These are phyloP conservation scores for Hyphodiscus hymeniophilus DNA, from an alignment of 495 filamentous ascomycete species.

Conservation along the genomic window DNA sequence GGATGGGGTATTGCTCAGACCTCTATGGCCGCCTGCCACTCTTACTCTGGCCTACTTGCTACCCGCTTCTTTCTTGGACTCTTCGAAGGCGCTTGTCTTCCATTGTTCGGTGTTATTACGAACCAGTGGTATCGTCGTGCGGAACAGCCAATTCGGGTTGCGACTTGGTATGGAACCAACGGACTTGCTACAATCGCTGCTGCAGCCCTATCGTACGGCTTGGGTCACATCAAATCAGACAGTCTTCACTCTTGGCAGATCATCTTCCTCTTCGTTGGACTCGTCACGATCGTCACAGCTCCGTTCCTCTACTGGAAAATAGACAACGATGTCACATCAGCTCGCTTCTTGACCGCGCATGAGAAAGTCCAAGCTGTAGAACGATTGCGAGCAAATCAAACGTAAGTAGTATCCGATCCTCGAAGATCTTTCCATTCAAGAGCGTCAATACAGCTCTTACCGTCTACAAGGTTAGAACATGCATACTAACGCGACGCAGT, in stretches of 20 bases:
- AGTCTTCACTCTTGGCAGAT: slow-evolving; percentile 52
- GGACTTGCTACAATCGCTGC: slow-evolving; percentile 57
- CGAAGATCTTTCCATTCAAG: too few species aligned
- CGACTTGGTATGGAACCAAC: slow-evolving; percentile 58
- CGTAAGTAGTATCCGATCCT: slow-evolving; percentile 11
- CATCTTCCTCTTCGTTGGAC: slow-evolving; percentile 55
- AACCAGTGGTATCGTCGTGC: slow-evolving; percentile 54
- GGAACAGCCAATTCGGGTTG: slow-evolving; percentile 54
- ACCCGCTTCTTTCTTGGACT: slow-evolving; percentile 86
- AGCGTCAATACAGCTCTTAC: too few species aligned
- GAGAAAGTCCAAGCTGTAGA: slow-evolving; percentile 40
- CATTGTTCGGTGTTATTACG: slow-evolving; percentile 50
- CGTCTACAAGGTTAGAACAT: too few species aligned
- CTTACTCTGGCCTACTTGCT: slow-evolving; percentile 67
- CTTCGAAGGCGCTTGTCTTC: slow-evolving; percentile 68
- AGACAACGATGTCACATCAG: slow-evolving; percentile 42
- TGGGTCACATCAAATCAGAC: slow-evolving; percentile 47
- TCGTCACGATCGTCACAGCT: slow-evolving; percentile 44
- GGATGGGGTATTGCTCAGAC: slow-evolving; percentile 55
- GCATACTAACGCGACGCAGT: too few species aligned
- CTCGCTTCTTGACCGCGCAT: slow-evolving; percentile 41
- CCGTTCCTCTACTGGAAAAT: slow-evolving; percentile 43
- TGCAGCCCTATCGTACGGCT: slow-evolving; percentile 49
- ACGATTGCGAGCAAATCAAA: slow-evolving; percentile 43
- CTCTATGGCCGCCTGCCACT: slow-evolving; percentile 43